Evolutionary conservation across 23 red algal genomes (phyloP), one percentile per base, ranked within the genome.

Genomic region (Agarophyton chilense): DNA sequence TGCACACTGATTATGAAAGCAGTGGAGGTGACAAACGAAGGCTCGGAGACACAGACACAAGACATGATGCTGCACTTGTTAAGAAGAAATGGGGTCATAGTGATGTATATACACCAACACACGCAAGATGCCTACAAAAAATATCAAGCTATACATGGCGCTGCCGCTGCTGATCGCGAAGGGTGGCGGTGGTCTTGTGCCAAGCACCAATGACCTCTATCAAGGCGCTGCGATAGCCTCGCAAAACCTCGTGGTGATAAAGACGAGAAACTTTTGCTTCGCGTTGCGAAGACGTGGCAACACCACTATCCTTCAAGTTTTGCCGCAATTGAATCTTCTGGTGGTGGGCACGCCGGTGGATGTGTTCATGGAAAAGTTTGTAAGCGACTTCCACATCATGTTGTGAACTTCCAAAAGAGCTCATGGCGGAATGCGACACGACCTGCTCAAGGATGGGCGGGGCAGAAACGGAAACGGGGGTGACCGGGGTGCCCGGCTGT

Each of bases 191-290:
- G 1, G 68, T 21, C 39, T 47, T 45, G 21, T 74, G 36, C 68
- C 68, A 74, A 24, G 68, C 68, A 47, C 68, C 38, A 11, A 74
- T 49, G 24, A 74, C 68, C n/a, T 74, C 68, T 5, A 43, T 12
- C 10, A 74, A 39, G 34, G 68, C 68, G 14, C 22, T 33, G 19
- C 33, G 68, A 26, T 74, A 74, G 21, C 68, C 68, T 2, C 8
- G 21, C 43, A 74, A 74, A 24, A 74, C 43, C 68, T 74, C 40
- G 36, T 74, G 45, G 21, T 74, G 68, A 49, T 40, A 74, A 3
- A 74, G 68, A 47, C 68, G 68, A 18, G 68, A 74, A 24, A 74
- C 68, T 39, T 74, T 74, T 45, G 68, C 68, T 25, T 74, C 68
- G 13, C 68, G 68, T 47, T 74, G 68, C n/a, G 68, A 74, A 0